phyloP scores from a whole-genome alignment of 495 filamentous ascomycete genomes.

The Penicillium daleae region DNA sequence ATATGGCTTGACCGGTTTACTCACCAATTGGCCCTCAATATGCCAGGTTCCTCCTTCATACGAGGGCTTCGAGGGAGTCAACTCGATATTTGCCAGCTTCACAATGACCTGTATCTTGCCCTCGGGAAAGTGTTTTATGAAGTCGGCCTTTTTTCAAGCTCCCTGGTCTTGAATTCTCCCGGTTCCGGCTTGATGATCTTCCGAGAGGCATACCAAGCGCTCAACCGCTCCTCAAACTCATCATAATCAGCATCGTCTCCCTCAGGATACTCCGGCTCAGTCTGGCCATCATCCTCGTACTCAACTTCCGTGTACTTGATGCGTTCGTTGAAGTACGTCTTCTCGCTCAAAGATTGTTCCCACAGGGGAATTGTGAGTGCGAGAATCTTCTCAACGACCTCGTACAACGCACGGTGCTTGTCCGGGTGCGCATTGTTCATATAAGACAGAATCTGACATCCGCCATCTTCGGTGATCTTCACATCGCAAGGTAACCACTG shows the following conservation, averaged over 20 bases:
- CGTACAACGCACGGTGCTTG: conserved; percentile 52
- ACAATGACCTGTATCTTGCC: conserved; percentile 62
- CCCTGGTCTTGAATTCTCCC: conserved; percentile 25
- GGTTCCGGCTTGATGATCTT: conserved; percentile 40
- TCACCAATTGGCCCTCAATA: conserved; percentile 55
- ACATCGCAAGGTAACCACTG: conserved; percentile 67
- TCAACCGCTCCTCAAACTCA: not conserved
- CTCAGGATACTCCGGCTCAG: conserved; percentile 5
- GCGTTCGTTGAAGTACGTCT: not conserved
- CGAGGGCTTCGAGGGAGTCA: conserved; percentile 58
- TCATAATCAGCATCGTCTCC: conserved; percentile 16
- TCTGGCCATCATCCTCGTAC: conserved; percentile 13
- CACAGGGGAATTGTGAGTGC: conserved; percentile 55
- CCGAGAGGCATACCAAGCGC: not conserved
- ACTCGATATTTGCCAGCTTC: conserved; percentile 63
- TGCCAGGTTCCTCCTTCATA: conserved; percentile 57
- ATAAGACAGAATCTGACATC: conserved; percentile 47
- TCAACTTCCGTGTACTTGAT: conserved; percentile 26
- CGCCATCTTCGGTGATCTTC: conserved; percentile 34
- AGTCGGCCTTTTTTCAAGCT: conserved; percentile 15
- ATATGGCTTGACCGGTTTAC: not conserved
- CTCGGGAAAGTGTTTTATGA: conserved; percentile 32
- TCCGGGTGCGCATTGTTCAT: conserved; percentile 65
- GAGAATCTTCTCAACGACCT: conserved; percentile 54
- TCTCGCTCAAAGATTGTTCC: conserved; percentile 37